Percentiles rank a stretch among this genome's conserved stretches.
These are phyloP conservation scores for Septoria petroselini DNA, from an alignment of 2,329 filamentous ascomycete genomes.

Conservation along the genomic window DNA sequence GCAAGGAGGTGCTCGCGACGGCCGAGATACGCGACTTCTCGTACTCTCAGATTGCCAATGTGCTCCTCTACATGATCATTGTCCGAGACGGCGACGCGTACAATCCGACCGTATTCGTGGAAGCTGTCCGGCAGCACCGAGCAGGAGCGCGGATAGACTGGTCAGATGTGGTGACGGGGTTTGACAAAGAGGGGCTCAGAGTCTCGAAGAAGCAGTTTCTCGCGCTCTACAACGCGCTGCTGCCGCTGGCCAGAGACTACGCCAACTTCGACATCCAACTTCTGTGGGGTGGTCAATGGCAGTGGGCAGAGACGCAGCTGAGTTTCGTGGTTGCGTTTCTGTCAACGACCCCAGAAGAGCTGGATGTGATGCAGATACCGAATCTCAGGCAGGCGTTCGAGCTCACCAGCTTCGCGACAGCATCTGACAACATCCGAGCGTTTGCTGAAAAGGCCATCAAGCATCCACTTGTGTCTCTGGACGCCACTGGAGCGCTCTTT, in stretches of 20 bases:
- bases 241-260: conserved; percentile 64
- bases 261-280: conserved; percentile 75
- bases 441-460: conserved; percentile 67
- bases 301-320: conserved; percentile 79
- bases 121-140: conserved; percentile 55
- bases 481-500: conserved; percentile 69
- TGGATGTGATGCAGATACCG: conserved; percentile 83
- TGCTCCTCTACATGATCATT: conserved; percentile 68
- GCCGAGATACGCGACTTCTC: conserved; percentile 63
- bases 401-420: conserved; percentile 59
- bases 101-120: conserved; percentile 67
- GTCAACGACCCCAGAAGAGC: conserved; percentile 67
- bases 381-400: conserved; percentile 75
- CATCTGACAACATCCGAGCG: conserved; percentile 57
- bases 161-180: conserved; percentile 69
- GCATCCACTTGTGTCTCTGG: conserved; percentile 83
- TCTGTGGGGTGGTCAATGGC: conserved; percentile 86
- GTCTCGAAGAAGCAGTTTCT: conserved; percentile 79
- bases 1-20: conserved; percentile 57
- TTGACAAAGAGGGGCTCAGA: conserved; percentile 74
- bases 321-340: conserved; percentile 91
- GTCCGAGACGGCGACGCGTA: conserved; percentile 59
- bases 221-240: conserved; percentile 72
- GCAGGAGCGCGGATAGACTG: conserved; percentile 59
- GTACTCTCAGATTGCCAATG: conserved; percentile 78